phyloP scores from a whole-genome alignment of 495 filamentous ascomycete species.

The Corynascus novoguineensis region DNA sequence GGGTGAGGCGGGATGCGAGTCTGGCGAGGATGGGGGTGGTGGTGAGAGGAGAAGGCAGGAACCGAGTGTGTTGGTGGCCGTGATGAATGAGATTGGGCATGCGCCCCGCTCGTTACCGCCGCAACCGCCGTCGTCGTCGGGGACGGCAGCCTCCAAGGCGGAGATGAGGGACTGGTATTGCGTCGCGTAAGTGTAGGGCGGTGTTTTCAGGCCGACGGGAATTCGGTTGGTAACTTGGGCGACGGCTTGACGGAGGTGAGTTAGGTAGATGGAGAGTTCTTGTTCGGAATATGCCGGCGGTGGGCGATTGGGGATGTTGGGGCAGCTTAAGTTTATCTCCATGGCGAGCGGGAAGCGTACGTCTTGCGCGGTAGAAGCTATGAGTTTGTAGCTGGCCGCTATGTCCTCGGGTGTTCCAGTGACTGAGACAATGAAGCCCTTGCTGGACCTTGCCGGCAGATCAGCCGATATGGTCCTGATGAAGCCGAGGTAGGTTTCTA shows the following conservation, averaged over 20 bases:
- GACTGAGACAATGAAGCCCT: slow-evolving; percentile 65
- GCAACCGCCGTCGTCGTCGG: background rate
- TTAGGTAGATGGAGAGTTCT: slow-evolving; percentile 46
- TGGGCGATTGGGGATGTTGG: slow-evolving; percentile 60
- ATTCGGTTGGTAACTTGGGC: slow-evolving; percentile 15
- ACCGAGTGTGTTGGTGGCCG: slow-evolving; percentile 67
- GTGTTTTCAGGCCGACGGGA: slow-evolving; percentile 59
- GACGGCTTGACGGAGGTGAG: slow-evolving; percentile 19
- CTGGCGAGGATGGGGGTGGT: background rate
- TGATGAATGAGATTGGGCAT: slow-evolving; percentile 54
- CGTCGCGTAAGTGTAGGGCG: slow-evolving; percentile 61
- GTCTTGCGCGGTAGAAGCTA: slow-evolving; percentile 11
- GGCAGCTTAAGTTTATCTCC: slow-evolving; percentile 70
- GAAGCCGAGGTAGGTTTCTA: slow-evolving; percentile 59
- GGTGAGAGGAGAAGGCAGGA: slow-evolving; percentile 41
- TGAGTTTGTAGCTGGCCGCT: slow-evolving; percentile 37
- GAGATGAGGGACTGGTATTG: slow-evolving; percentile 52
- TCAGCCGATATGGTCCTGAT: slow-evolving; percentile 35
- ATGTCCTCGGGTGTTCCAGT: slow-evolving; percentile 54
- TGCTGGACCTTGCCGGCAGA: slow-evolving; percentile 28
- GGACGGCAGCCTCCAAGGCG: slow-evolving; percentile 38
- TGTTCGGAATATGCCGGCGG: slow-evolving; percentile 58
- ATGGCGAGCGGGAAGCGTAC: slow-evolving; percentile 43
- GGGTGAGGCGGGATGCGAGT: slow-evolving; percentile 20
- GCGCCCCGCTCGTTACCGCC: too few species aligned